Evolutionary conservation across 805 yeast genomes (phyloP), one percentile per base, ranked within the genome.

Genomic region (Yamadazyma kitorensis): DNA sequence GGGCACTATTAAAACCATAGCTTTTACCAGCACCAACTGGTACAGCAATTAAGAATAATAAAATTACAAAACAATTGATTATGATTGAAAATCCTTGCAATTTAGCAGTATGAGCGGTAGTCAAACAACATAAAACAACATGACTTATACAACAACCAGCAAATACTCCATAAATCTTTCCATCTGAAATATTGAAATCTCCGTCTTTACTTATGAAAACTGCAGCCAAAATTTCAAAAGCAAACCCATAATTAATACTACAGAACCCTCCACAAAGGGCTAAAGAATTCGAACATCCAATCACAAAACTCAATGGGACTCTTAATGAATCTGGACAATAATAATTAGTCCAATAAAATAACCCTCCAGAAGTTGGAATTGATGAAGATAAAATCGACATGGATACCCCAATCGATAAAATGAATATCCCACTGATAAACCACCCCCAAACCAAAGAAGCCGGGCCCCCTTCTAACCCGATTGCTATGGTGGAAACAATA

Each of bases 361-460:
- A 59, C 6, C 89, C 89, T 35, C 89, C 89, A 14, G 83, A 74
- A 1, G 89, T 82, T 17, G 91, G 89, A 44, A 79, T 72, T 1
- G 87, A 74, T 23, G 81, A 72, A 1, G 82, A 85, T 41, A 80
- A 55, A 47, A 80, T 82, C 5, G 84, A 68, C 78, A 83, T 74
- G 12, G 82, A 66, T 6, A 72, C 42, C 12, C 86, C 87, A n/a
- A 78, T 70, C 7, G 66, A 50, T 35, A 80, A 49, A 36, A 82
- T 78, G 45, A 79, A 76, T 8, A 64, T 39, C 4, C 78, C 70
- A 21, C 85, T 70, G 11, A 77, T 48, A 29, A 78, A 55, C 89
- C 91, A 83, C 30, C 86, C 83, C 89, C 89, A 82, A 3, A 80
- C 65, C 37, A 79, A 66, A 4, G 81, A 77, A 7, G 71, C 77